phyloP scores from a whole-genome alignment of 768 basidiomycete genomes.

The Albatrellus ellisii region DNA sequence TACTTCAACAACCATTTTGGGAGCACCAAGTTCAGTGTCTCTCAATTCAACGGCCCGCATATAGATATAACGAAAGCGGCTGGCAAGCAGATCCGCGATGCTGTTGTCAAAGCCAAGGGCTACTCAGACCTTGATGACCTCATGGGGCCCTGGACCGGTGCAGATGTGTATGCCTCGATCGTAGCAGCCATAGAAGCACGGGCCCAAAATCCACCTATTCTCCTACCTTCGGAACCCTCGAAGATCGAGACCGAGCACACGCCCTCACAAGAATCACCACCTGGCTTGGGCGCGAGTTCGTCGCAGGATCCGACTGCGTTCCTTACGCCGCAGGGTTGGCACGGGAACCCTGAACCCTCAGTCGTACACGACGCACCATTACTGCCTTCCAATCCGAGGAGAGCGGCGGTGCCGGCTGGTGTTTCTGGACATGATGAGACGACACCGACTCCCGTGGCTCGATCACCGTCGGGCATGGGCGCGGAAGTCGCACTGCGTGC shows the following conservation, averaged over 20 bases:
- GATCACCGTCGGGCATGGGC: too few relatives aligned
- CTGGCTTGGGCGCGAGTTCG: too few relatives aligned
- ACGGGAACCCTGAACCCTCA: slow-evolving; percentile 12
- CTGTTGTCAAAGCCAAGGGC: slow-evolving; percentile 45
- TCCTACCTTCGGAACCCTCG: slow-evolving; percentile 1
- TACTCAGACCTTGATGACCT: slow-evolving; percentile 22
- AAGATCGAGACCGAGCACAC: background rate
- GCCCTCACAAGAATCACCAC: background rate
- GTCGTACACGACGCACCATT: slow-evolving; percentile 10
- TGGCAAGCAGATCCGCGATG: slow-evolving; percentile 39
- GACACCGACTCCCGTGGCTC: slow-evolving; percentile 11
- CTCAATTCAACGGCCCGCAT: slow-evolving; percentile 65
- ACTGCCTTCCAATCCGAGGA: slow-evolving; percentile 10
- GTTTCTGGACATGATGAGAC: slow-evolving; percentile 10
- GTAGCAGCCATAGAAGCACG: slow-evolving; percentile 7
- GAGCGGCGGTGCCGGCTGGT: slow-evolving; percentile 7
- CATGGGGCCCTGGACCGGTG: slow-evolving; percentile 14
- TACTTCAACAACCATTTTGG: slow-evolving; percentile 73
- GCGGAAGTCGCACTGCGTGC: too few relatives aligned
- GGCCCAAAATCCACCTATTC: slow-evolving; percentile 1
- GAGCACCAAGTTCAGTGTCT: slow-evolving; percentile 79
- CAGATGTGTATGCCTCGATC: slow-evolving; percentile 12
- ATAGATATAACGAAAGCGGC: slow-evolving; percentile 43
- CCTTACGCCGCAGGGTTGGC: slow-evolving; percentile 12
- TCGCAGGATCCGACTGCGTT: background rate